Evolutionary conservation across 192 early-diverging fungal genomes (phyloP), one percentile per base, ranked within the genome.

Genomic region (Coemansia sp.): DNA sequence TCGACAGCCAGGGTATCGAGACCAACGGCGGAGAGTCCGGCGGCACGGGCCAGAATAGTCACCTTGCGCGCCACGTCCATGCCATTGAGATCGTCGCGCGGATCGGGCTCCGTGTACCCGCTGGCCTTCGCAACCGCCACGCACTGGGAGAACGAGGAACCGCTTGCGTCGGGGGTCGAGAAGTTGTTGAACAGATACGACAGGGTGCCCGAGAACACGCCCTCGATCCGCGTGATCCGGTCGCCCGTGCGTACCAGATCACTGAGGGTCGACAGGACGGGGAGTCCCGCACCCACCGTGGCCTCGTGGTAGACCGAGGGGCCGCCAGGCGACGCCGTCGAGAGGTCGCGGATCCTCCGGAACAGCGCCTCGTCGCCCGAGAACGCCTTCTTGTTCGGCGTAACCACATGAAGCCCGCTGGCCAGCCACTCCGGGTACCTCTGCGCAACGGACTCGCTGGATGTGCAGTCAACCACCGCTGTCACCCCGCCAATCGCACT

Each of bases 61-160:
- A 94, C 93, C 83, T 99, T 99, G 62, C 96, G 92, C n/a, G 95
- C 96, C 32, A 99, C 95, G 72, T 99, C 98, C 92, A 99, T 90
- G 37, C 96, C 98, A 69, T 99, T 99, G 64, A 99, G 87, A 67
- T 99, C 97, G 72, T 99, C 97, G 48, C 97, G 86, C 32, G 97
- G 97, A 75, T 99, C 97, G 37, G 97, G 97, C 69, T 99, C 97
- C 36, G 97, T 99, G 79, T 96, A 99, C 5, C 97, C 97, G 43
- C 90, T 86, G 32, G 90, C 89, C 80, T 95, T 98, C 61, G 96
- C 97, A 26, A 90, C 90, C 63, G 84, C 74, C 59, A 99, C 97
- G 66, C 92, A 93, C 43, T 91, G 89, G 8, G 95, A 96, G 83
- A 99, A 99, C 41, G 74, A 81, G 26, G 32, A 32, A 41, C 84